Evolutionary conservation across 1,284 basidiomycete species (phyloP), one percentile per base, ranked within the genome.

Genomic region (Wolfiporia cocos): DNA sequence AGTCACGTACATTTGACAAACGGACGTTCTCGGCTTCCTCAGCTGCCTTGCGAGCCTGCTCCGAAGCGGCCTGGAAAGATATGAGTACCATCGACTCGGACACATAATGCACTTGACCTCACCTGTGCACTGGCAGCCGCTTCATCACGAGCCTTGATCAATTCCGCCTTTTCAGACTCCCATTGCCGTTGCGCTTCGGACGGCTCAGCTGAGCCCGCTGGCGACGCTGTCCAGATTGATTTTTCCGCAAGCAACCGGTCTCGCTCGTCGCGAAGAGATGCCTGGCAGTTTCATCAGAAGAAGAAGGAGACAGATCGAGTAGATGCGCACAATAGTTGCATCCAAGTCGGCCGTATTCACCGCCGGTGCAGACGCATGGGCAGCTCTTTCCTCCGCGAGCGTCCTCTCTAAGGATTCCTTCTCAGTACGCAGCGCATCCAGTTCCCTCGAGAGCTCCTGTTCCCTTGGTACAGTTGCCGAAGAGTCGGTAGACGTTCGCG

Each of bases 191-290:
- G 69, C 33, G 59, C 52, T 19, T 64, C 63, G 17, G 63, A 49
- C 2, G 58, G 45, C 17, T 62, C 52, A 3, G 63, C 53, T 10
- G 61, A 54, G 3, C 57, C 44, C n/a, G 49, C 31, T 10, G 61
- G 44, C 5, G 57, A 29, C 26, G 54, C 47, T 26, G 52, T 51
- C 73, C 68, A 74, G 6, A 65, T 56, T 32, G 71, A 69, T 55
- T 78, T 86, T 53, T 86, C 83, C 1, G 68, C 68, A 19, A 79
- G 59, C 3, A 86, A 59, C 37, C 64, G 67, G 49, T 86, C 81
- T 23, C 76, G 68, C 54, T 87, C 83, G 26, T 70, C 68, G 23
- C 64, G 70, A n/a, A 86, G 57, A 26, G 68, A 51, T 38, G 70
- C 63, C 84, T 86, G 40, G 15, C 44, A 33, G 12, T 14, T 6